phyloP scores from a whole-genome alignment of 306 rosid species.

The Ammopiptanthus mongolicus region DNA sequence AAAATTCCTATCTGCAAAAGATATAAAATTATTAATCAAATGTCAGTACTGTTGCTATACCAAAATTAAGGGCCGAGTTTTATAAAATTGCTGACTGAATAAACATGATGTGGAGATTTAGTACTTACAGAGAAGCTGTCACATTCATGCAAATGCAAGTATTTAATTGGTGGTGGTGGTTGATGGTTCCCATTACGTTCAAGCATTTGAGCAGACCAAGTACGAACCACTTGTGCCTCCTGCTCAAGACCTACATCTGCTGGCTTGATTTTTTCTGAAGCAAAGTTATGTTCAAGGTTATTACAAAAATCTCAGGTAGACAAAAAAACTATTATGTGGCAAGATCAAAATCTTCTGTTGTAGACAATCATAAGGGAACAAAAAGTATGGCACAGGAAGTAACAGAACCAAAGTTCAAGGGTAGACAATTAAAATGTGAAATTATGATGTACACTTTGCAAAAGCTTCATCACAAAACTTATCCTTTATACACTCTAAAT shows the following conservation, averaged over 20 bases:
- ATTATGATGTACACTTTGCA: neutral
- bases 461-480: neutral
- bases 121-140: constrained; percentile 81
- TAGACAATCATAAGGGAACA: neutral
- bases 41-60: neutral
- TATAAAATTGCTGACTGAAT: constrained; percentile 10
- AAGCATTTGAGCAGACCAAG: constrained; percentile 51
- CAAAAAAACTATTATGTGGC: neutral
- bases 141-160: constrained; percentile 79
- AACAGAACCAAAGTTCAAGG: neutral
- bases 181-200: constrained; percentile 62
- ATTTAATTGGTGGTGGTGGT: constrained; percentile 72
- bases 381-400: neutral
- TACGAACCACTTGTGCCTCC: constrained; percentile 86
- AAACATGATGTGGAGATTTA: neutral
- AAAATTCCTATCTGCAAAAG: constrained; percentile 84
- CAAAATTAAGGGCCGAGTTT: neutral
- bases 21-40: neutral
- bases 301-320: neutral
- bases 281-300: constrained; percentile 21
- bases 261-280: constrained; percentile 93
- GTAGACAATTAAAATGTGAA: neutral
- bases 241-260: constrained; percentile 91
- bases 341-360: neutral
- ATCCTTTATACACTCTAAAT: neutral